Conservation (phyloP, 345 rosid species). For the Murraya paniculata region DNA sequence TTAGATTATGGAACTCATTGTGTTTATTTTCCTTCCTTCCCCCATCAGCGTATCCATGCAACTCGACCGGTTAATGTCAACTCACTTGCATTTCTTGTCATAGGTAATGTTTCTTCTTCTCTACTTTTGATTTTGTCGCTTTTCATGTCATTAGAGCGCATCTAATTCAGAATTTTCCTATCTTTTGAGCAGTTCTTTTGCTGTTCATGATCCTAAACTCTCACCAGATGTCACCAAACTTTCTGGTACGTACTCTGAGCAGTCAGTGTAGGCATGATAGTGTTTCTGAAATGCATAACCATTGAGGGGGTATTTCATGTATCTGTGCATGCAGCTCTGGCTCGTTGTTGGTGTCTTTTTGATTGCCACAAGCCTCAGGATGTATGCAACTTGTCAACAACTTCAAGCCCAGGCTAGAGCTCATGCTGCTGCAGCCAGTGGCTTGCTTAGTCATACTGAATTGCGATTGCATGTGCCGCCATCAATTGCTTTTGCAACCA, state of each 20-base stretch:
- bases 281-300: slow-evolving; percentile 4
- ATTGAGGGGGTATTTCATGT: not conserved
- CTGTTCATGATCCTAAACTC: slow-evolving; percentile 72
- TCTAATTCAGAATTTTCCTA: slow-evolving; percentile 11
- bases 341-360: slow-evolving; percentile 62
- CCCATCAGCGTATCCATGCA: slow-evolving; percentile 50
- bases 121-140: not conserved
- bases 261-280: not conserved
- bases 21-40: not conserved
- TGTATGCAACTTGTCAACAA: slow-evolving; percentile 73
- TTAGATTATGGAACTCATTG: not conserved
- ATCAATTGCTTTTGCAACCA: slow-evolving; percentile 64
- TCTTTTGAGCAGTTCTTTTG: slow-evolving; percentile 59
- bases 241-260: slow-evolving; percentile 45
- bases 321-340: slow-evolving; percentile 52
- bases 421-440: slow-evolving; percentile 65
- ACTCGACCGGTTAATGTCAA: slow-evolving; percentile 55
- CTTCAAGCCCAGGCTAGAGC: slow-evolving; percentile 73
- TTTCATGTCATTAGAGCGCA: not conserved
- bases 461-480: slow-evolving; percentile 68
- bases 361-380: slow-evolving; percentile 65
- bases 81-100: slow-evolving; percentile 68
- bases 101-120: slow-evolving; percentile 41
- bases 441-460: slow-evolving; percentile 65
- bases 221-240: slow-evolving; percentile 67